Base-by-base conservation (phyloP, 352 stramenopile genomes). In the Phytopythium montanum region DNA sequence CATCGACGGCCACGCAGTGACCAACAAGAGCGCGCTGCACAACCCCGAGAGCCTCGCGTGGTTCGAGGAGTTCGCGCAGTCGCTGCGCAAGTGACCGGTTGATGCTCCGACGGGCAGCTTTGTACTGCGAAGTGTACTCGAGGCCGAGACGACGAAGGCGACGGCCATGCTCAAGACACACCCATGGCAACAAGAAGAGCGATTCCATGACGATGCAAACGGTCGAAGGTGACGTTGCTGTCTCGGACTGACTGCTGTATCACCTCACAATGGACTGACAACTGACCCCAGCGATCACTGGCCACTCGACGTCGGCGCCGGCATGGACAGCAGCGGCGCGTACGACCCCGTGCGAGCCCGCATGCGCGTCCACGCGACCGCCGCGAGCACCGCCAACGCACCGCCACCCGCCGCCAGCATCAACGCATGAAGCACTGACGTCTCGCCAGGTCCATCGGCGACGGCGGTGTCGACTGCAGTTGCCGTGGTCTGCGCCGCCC, bases 21-120 rank as follows among this genome's bases (percentile, higher is more conserved):
- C 69, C 29, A 92, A 90, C 65, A 75, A 71, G 52, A 88, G 75
- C 39, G 79, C 79, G 19, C 67, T 92, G 60, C 70, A 76, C 33
- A 92, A 92, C 68, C 79, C 79, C 7, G 76, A 89, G 56, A 84
- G 74, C 38, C 65, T 90, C 28, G 41, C 6, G 14, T 89, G 79
- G 78, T 88, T 89, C 52, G 62, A 84, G 26, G 45, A 62, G 33
- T 88, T 83, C 58, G 76, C 81, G 1, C 39, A 36, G 8, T 64
- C 72, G 31, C 56, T 77, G 54, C 45, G 41, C 33, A 51, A 53
- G 46, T 53, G 29, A 51, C 18, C 16, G 23, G 2, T 21, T 18
- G 16, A 5, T 4, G 38, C 1, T 13, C 19, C 34, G 12, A 19
- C 9, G 34, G 34, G 5, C 10, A 28, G 42, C 16, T 29, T 49